Evolutionary conservation across 495 filamentous ascomycete genomes (phyloP).

Genomic region (Bryoglossum gracile): DNA sequence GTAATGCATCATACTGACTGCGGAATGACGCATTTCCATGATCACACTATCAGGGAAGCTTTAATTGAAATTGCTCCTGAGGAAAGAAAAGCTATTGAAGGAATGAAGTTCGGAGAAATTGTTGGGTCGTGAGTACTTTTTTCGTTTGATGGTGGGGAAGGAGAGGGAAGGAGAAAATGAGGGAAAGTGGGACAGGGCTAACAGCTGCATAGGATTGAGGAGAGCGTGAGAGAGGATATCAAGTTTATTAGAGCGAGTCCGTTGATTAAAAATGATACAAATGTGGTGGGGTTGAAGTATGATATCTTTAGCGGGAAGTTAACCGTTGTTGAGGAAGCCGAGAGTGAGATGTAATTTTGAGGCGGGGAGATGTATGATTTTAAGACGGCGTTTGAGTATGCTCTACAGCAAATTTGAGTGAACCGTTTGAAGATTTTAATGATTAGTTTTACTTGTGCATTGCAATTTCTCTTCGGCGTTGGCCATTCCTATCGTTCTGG

Average conservation of each 20-base stretch:
- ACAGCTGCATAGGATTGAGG: conserved; percentile 22
- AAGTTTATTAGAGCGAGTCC: conserved; percentile 24
- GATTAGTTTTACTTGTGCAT: too few relatives aligned
- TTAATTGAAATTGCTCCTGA: conserved; percentile 24
- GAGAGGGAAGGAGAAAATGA: background rate
- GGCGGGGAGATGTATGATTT: too few relatives aligned
- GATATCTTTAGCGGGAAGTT: conserved; percentile 24
- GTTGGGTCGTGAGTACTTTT: conserved; percentile 8
- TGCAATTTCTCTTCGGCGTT: too few relatives aligned
- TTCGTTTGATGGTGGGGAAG: too few relatives aligned
- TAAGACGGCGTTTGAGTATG: too few relatives aligned
- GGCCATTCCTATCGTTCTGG: too few relatives aligned
- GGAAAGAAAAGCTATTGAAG: conserved; percentile 19
- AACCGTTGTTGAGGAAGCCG: conserved; percentile 11
- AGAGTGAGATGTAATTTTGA: background rate
- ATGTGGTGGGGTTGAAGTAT: conserved; percentile 27
- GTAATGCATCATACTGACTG: conserved; percentile 25
- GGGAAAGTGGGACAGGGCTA: background rate
- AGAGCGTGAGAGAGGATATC: conserved; percentile 29
- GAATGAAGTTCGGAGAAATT: conserved; percentile 27
- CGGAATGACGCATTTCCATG: conserved; percentile 28
- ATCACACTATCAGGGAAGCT: conserved; percentile 19
- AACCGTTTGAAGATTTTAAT: too few relatives aligned
- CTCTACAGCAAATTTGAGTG: too few relatives aligned
- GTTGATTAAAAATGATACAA: conserved; percentile 24